A percentile compares a stretch with the other conserved stretches of the same genome.
These are phyloP conservation scores for Cutaneotrichosporon spelunceum DNA, from an alignment of 1,284 basidiomycete species.

Conservation along the genomic window DNA sequence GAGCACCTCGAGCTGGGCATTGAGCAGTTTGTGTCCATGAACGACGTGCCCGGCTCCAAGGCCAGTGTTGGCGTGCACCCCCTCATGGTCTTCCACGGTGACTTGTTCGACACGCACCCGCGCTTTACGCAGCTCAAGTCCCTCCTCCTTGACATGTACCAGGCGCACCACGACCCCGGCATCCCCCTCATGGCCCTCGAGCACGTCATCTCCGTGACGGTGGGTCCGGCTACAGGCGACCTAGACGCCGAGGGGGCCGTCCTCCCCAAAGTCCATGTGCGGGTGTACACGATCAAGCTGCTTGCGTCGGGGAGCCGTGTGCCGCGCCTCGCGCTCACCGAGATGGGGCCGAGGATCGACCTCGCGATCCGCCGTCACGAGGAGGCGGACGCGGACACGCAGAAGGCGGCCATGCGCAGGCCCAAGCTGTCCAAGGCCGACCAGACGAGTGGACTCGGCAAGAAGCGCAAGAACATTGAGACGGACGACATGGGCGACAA, in stretches of 20 bases:
- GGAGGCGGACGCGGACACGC: slow-evolving; percentile 70
- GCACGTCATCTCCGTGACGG: slow-evolving; percentile 83
- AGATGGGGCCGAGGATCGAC: slow-evolving; percentile 90
- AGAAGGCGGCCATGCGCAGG: slow-evolving; percentile 74
- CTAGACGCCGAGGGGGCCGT: slow-evolving; percentile 40
- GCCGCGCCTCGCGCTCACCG: slow-evolving; percentile 75
- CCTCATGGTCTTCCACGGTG: slow-evolving; percentile 91
- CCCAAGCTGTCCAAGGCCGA: slow-evolving; percentile 84
- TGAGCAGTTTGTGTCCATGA: slow-evolving; percentile 72
- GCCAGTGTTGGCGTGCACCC: slow-evolving; percentile 87
- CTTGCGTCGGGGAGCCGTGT: slow-evolving; percentile 68
- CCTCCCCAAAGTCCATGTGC: slow-evolving; percentile 80
- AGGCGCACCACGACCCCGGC: slow-evolving; percentile 77
- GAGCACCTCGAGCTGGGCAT: slow-evolving; percentile 96
- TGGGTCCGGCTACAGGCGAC: slow-evolving; percentile 58
- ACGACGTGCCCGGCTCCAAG: slow-evolving; percentile 80
- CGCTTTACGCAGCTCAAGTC: slow-evolving; percentile 90
- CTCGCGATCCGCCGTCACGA: slow-evolving; percentile 72
- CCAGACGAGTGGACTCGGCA: slow-evolving; percentile 79
- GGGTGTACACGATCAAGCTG: slow-evolving; percentile 76
- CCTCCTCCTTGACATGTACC: slow-evolving; percentile 79
- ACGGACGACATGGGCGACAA: slow-evolving; percentile 98
- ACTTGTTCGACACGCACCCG: slow-evolving; percentile 87
- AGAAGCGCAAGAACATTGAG: slow-evolving; percentile 91
- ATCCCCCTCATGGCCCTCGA: slow-evolving; percentile 83